Evolutionary conservation across 176 grass and related monocot species (phyloP).

Genomic region (Triticum monococcum): DNA sequence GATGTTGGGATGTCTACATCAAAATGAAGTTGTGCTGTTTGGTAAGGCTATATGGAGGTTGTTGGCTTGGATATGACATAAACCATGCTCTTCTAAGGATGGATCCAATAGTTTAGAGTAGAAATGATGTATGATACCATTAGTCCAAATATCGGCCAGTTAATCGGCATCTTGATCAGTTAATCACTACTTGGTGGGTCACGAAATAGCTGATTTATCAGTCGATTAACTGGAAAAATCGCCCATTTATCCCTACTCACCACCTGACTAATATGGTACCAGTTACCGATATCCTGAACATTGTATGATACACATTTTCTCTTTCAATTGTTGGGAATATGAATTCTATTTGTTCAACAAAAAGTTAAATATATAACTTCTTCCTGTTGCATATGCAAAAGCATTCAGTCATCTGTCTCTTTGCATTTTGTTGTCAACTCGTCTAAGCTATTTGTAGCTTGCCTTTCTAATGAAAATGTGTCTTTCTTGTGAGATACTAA

Average conservation of each 20-base stretch:
- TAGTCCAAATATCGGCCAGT: too few relatives aligned
- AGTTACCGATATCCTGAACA: too few relatives aligned
- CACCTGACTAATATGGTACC: background rate
- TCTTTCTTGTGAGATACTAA: background rate
- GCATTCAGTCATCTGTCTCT: background rate
- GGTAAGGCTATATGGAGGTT: conserved; percentile 23
- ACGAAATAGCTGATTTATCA: too few relatives aligned
- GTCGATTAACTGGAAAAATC: too few relatives aligned
- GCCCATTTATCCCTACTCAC: too few relatives aligned
- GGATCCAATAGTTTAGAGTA: background rate
- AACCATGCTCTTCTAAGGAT: background rate
- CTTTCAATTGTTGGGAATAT: background rate
- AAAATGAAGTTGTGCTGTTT: conserved; percentile 23
- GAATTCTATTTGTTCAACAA: background rate
- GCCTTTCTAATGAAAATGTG: background rate
- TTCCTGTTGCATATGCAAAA: conserved; percentile 4
- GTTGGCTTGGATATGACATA: background rate
- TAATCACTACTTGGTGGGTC: too few relatives aligned
- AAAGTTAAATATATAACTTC: background rate
- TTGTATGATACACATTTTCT: background rate
- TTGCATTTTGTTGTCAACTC: conserved; percentile 11
- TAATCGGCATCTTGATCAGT: too few relatives aligned
- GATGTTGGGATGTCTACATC: conserved; percentile 42
- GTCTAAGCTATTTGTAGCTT: conserved; percentile 2
- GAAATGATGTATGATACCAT: background rate